Conservation (phyloP, 1,139 yeast genomes). For the Suhomyces bokatorum region DNA sequence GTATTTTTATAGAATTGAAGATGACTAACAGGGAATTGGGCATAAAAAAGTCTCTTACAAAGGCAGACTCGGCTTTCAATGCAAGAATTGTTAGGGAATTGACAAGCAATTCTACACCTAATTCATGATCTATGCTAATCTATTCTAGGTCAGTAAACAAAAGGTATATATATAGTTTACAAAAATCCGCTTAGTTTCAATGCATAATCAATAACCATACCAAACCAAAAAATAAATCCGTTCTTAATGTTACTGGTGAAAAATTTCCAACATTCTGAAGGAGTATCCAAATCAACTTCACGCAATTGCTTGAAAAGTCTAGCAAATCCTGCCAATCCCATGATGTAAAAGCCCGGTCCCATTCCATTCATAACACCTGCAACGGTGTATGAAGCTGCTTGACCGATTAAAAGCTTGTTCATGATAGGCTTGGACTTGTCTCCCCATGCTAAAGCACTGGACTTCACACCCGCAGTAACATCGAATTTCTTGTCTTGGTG, state of each 20-base stretch:
- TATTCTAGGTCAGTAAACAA: background rate
- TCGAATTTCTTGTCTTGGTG: slow-evolving; percentile 95
- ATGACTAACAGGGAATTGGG: slow-evolving; percentile 20
- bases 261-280: slow-evolving; percentile 78
- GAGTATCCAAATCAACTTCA: slow-evolving; percentile 74
- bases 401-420: slow-evolving; percentile 62
- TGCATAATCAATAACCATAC: slow-evolving; percentile 74
- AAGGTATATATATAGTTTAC: slow-evolving; percentile 18
- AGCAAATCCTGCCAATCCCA: slow-evolving; percentile 66
- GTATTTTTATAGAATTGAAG: slow-evolving; percentile 25
- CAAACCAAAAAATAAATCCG: slow-evolving; percentile 76
- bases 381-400: slow-evolving; percentile 59
- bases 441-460: slow-evolving; percentile 95
- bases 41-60: slow-evolving; percentile 31
- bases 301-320: slow-evolving; percentile 67
- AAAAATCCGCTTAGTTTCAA: slow-evolving; percentile 47
- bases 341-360: slow-evolving; percentile 81
- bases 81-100: slow-evolving; percentile 15
- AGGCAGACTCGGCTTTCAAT: slow-evolving; percentile 28
- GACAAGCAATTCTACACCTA: slow-evolving; percentile 1
- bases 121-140: background rate
- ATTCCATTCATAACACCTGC: slow-evolving; percentile 81
- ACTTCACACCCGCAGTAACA: slow-evolving; percentile 83
- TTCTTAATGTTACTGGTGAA: slow-evolving; percentile 77
- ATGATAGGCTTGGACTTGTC: slow-evolving; percentile 69